Percentiles rank a stretch among this genome's conserved stretches.
Conservation (phyloP, 1,139 yeast genomes). For the Kodamaea ohmeri region DNA sequence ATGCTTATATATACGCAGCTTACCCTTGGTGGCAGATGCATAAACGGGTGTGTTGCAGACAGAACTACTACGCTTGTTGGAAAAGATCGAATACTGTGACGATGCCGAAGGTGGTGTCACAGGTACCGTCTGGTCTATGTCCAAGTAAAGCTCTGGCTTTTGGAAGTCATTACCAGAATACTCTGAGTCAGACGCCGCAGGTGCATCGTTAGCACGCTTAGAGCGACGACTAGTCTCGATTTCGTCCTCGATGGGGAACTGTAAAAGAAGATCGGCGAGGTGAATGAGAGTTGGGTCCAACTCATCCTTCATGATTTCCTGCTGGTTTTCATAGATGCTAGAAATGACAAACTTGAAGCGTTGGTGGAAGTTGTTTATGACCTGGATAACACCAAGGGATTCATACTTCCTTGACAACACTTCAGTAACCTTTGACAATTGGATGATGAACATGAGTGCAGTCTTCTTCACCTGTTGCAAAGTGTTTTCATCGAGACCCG, state of each 20-base stretch:
- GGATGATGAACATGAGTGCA: conserved; percentile 45
- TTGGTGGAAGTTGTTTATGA: conserved; percentile 33
- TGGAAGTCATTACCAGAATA: conserved; percentile 10
- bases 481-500: conserved; percentile 46
- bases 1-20: conserved; percentile 17
- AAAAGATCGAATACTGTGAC: conserved; percentile 40
- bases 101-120: conserved; percentile 45
- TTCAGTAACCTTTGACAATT: conserved; percentile 50
- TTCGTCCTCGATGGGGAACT: conserved; percentile 21
- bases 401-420: conserved; percentile 55
- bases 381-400: conserved; percentile 41
- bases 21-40: conserved; percentile 11
- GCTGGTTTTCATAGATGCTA: conserved; percentile 26
- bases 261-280: conserved; percentile 29
- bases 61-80: conserved; percentile 28
- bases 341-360: conserved; percentile 26
- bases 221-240: conserved; percentile 1
- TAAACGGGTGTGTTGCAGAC: conserved; percentile 32
- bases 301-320: conserved; percentile 14
- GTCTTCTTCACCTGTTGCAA: conserved; percentile 44
- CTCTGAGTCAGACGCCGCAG: conserved; percentile 3
- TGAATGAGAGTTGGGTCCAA: conserved; percentile 21
- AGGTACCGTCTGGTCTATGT: conserved; percentile 21
- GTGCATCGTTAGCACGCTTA: not conserved
- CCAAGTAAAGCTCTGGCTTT: conserved; percentile 9